A percentile compares a stretch with the other conserved stretches of the same genome.
These are phyloP conservation scores for Pseudevernia furfuracea DNA, from an alignment of 495 filamentous ascomycete genomes.

Conservation along the genomic window DNA sequence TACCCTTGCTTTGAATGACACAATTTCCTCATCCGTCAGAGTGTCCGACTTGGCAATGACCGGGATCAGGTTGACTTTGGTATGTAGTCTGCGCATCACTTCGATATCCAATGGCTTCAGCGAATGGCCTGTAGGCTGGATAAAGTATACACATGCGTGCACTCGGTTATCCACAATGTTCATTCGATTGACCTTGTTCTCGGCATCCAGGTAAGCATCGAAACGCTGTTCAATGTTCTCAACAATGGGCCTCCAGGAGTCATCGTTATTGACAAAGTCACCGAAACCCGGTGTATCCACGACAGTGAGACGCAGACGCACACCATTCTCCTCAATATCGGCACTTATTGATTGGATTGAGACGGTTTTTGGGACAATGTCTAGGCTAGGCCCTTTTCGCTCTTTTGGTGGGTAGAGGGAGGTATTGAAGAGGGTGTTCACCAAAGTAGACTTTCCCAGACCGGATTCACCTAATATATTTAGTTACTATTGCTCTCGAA, in stretches of 20 bases:
- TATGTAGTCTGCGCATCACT: slow-evolving; percentile 97
- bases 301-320: slow-evolving; percentile 92
- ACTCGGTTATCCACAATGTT: slow-evolving; percentile 99
- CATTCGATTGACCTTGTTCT: slow-evolving; percentile 99
- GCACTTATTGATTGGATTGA: slow-evolving; percentile 97
- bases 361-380: slow-evolving; percentile 98
- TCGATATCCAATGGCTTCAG: slow-evolving; percentile 98
- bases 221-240: slow-evolving; percentile 99
- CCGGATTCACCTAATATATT: slow-evolving; percentile 81
- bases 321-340: slow-evolving; percentile 98
- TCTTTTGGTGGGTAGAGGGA: slow-evolving; percentile 98
- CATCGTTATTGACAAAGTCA: slow-evolving; percentile 99
- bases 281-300: slow-evolving; percentile 98
- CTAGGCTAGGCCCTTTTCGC: slow-evolving; percentile 89
- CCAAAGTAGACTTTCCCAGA: slow-evolving; percentile 95
- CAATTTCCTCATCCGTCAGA: slow-evolving; percentile 92
- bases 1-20: slow-evolving; percentile 89
- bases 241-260: slow-evolving; percentile 96
- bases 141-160: slow-evolving; percentile 98
- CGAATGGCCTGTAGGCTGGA: slow-evolving; percentile 98
- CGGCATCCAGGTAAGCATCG: slow-evolving; percentile 94
- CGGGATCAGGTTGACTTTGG: slow-evolving; percentile 99
- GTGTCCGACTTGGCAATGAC: slow-evolving; percentile 99
- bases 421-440: slow-evolving; percentile 99
- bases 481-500: slow-evolving; percentile 21